A percentile compares a stretch with the other conserved stretches of the same genome.
phyloP scores from a whole-genome alignment of 2,329 filamentous ascomycete species.

The Metarhizium robertsii region DNA sequence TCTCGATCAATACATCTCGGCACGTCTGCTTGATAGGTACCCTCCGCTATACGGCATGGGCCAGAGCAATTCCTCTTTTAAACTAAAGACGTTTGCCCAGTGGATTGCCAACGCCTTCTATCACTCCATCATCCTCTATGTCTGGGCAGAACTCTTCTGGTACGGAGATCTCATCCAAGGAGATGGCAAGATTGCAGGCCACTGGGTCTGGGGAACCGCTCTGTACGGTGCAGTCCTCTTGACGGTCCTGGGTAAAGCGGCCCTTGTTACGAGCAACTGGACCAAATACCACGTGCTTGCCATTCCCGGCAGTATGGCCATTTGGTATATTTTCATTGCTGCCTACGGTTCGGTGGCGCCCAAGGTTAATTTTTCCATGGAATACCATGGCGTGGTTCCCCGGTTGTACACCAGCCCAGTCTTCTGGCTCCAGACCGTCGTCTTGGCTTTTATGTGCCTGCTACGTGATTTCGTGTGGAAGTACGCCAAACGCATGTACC shows the following conservation, averaged over 20 bases:
- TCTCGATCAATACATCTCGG: conserved; percentile 95
- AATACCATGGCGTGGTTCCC: conserved; percentile 79
- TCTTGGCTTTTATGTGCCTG: conserved; percentile 73
- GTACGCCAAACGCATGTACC: conserved; percentile 95
- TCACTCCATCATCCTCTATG: conserved; percentile 89
- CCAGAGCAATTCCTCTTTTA: conserved; percentile 90
- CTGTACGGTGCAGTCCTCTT: conserved; percentile 89
- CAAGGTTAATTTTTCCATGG: conserved; percentile 67
- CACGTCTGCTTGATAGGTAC: conserved; percentile 85
- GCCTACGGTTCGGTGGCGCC: conserved; percentile 82
- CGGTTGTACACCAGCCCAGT: conserved; percentile 69
- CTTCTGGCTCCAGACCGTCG: conserved; percentile 86
- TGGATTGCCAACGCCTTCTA: conserved; percentile 96
- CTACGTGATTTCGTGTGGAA: conserved; percentile 92
- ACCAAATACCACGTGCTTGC: conserved; percentile 96
- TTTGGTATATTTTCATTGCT: conserved; percentile 88
- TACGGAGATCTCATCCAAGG: conserved; percentile 66
- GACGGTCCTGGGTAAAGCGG: conserved; percentile 90
- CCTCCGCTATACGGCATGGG: conserved; percentile 91
- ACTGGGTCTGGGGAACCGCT: conserved; percentile 97
- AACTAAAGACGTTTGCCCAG: conserved; percentile 79
- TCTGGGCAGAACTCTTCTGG: conserved; percentile 74
- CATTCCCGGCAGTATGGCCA: conserved; percentile 83
- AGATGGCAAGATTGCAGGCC: conserved; percentile 76
- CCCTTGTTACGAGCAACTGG: conserved; percentile 93